Conservation (phyloP, 2,329 filamentous ascomycete genomes). For the Aspergillus terreus region DNA sequence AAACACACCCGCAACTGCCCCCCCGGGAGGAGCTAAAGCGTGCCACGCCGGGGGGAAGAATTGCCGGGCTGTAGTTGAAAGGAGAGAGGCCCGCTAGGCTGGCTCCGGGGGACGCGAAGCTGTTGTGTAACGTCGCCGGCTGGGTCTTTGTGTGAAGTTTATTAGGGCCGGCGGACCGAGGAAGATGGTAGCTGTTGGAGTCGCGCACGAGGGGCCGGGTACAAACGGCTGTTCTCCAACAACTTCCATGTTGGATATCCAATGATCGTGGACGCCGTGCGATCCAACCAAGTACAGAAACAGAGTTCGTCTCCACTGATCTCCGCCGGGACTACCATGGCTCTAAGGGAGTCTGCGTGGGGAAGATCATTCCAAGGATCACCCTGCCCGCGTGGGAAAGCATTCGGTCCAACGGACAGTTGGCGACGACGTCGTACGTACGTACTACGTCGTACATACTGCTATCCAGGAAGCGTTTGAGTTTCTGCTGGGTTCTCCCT, state of each 20-base stretch:
- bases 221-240: not conserved
- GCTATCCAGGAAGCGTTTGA: not conserved
- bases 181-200: too few species aligned
- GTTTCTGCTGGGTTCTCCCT: not conserved
- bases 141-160: too few species aligned
- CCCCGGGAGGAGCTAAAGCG: too few species aligned
- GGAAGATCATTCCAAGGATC: not conserved
- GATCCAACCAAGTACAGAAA: not conserved
- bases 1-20: too few species aligned
- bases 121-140: too few species aligned
- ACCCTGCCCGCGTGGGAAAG: not conserved
- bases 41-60: too few species aligned
- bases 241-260: not conserved
- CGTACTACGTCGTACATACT: not conserved
- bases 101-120: too few species aligned
- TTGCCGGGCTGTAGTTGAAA: too few species aligned
- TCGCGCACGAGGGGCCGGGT: too few species aligned
- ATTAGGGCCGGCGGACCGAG: too few species aligned
- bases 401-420: not conserved
- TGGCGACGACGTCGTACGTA: too few species aligned
- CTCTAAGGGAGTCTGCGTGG: not conserved
- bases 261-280: not conserved
- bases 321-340: not conserved
- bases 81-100: too few species aligned
- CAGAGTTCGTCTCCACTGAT: not conserved